Evolutionary conservation across 2,329 filamentous ascomycete species (phyloP).

Genomic region (Nemania diffusa): DNA sequence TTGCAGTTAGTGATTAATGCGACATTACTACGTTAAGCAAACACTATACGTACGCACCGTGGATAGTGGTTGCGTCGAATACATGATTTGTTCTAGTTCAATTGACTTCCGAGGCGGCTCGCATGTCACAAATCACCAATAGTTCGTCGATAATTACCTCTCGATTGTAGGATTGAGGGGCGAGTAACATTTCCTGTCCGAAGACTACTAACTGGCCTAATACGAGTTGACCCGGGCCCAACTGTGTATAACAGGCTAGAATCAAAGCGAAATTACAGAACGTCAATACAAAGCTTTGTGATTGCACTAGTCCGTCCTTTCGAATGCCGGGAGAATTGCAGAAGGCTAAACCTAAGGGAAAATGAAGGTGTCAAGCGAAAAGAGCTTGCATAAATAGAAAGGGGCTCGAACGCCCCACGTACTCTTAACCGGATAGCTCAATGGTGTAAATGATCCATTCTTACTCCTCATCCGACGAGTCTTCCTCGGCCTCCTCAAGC

Average conservation of each 20-base stretch:
- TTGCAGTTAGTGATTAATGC: too few relatives aligned
- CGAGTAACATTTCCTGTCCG: slow-evolving; percentile 27
- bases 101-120: too few relatives aligned
- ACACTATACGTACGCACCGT: not conserved
- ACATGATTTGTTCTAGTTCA: not conserved
- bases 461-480: slow-evolving; percentile 69
- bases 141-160: not conserved
- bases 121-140: not conserved
- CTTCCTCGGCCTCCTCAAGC: slow-evolving; percentile 87
- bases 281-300: slow-evolving; percentile 14
- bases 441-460: not conserved
- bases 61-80: not conserved
- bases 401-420: not conserved
- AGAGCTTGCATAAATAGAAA: slow-evolving; percentile 3
- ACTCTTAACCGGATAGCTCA: not conserved
- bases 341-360: slow-evolving; percentile 5
- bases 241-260: not conserved
- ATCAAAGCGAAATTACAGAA: slow-evolving; percentile 9
- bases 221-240: not conserved
- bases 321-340: not conserved
- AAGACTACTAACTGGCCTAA: slow-evolving; percentile 16
- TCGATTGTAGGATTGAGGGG: slow-evolving; percentile 21
- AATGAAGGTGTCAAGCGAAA: slow-evolving; percentile 24
- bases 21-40: not conserved
- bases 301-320: slow-evolving; percentile 11